Conservation (phyloP, 345 rosid species). For the Eutrema heterophyllum region DNA sequence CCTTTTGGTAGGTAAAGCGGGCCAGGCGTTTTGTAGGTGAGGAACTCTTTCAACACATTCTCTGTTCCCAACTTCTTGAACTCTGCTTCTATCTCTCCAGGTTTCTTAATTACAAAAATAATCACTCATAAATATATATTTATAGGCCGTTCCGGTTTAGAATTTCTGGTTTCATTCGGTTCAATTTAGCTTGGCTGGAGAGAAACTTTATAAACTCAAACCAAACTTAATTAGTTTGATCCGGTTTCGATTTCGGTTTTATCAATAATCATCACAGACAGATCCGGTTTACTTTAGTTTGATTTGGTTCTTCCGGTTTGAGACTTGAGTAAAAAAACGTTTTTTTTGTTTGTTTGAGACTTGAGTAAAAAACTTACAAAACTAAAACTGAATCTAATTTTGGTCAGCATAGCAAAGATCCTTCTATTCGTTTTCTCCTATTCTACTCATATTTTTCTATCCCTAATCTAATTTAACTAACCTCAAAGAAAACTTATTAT, state of each 20-base stretch:
- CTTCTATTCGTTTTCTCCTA: neutral
- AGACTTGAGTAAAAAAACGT: neutral
- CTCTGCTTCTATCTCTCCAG: slow-evolving; percentile 64
- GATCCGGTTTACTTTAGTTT: neutral
- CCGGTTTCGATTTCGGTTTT: neutral
- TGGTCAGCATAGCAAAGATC: neutral
- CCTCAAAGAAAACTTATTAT: neutral
- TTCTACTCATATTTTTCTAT: neutral
- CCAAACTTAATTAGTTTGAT: neutral
- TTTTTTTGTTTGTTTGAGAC: no score
- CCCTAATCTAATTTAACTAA: neutral
- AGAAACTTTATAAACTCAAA: neutral
- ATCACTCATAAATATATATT: neutral
- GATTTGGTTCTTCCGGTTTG: neutral
- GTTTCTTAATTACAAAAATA: slow-evolving; percentile 34
- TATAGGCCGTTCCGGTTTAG: no score
- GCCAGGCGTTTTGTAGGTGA: slow-evolving; percentile 43
- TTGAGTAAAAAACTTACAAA: neutral
- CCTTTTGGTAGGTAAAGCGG: slow-evolving; percentile 52
- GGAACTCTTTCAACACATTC: slow-evolving; percentile 44
- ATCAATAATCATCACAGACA: neutral
- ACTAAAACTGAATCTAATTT: neutral
- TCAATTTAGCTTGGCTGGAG: neutral
- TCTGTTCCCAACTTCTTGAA: slow-evolving; percentile 42
- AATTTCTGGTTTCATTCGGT: neutral